Conservation (phyloP, 2,329 filamentous ascomycete genomes). For the Ilyonectria sp. region DNA sequence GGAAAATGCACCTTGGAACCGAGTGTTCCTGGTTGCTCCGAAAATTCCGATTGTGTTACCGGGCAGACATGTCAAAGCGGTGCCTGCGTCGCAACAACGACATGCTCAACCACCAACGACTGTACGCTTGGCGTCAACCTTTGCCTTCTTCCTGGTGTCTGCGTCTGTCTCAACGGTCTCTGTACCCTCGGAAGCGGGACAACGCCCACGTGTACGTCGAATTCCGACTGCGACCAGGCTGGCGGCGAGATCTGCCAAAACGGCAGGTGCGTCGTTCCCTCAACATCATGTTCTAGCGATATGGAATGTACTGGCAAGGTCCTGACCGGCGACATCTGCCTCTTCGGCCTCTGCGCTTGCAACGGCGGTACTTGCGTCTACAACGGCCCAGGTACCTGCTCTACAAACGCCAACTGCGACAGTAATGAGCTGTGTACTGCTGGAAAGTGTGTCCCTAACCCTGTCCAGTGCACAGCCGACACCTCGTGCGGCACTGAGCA, state of each 20-base stretch:
- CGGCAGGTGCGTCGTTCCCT: constrained; percentile 16
- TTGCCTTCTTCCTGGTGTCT: constrained; percentile 28
- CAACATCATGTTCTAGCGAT: constrained; percentile 1
- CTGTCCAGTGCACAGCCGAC: constrained; percentile 12
- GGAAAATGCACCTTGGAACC: constrained; percentile 19
- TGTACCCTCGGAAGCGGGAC: constrained; percentile 27
- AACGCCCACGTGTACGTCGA: constrained; percentile 12
- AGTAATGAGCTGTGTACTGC: constrained; percentile 5
- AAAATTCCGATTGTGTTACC: constrained; percentile 14
- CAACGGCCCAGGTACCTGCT: constrained; percentile 22
- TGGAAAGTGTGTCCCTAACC: constrained; percentile 10
- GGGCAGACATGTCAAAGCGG: constrained; percentile 30
- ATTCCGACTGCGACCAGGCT: constrained; percentile 16
- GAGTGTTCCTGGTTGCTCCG: constrained; percentile 18
- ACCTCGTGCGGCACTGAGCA: constrained; percentile 1
- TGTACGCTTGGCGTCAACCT: constrained; percentile 29
- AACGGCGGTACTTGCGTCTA: constrained; percentile 17
- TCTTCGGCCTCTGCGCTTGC: constrained; percentile 24
- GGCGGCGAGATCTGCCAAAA: constrained; percentile 27
- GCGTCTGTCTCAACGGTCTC: constrained; percentile 34
- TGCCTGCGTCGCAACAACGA: constrained; percentile 24
- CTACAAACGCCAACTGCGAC: not conserved
- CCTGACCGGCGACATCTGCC: constrained; percentile 4
- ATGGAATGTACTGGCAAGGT: constrained; percentile 19
- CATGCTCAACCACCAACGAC: constrained; percentile 10